Evolutionary conservation across 2,329 filamentous ascomycete genomes (phyloP), one percentile per base, ranked within the genome.

Genomic region (Bipolaris gigantea): DNA sequence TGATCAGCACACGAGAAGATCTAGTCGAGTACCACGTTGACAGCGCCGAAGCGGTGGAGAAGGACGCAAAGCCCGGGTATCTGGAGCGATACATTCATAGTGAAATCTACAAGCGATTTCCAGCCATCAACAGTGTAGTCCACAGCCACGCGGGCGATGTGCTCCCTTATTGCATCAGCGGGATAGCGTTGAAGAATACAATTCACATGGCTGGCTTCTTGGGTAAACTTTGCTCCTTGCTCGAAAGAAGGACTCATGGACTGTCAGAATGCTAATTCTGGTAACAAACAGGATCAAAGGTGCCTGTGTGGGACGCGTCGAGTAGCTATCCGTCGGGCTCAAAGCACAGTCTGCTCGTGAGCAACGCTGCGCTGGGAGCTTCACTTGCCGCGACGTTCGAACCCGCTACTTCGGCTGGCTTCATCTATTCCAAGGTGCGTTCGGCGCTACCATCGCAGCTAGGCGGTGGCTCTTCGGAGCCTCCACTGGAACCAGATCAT

Each of bases 51-150:
- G 57, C 67, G 5, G 69, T 75, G 0, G 72, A 75, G 53, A 73
- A 73, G 45, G 49, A 71, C 21, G 64, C 60, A 13, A 70, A 66
- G 43, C 59, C 58, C 0, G 71, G 71, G 7, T 80, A 76, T 50
- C 52, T 72, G 4, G 78, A 81, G 63, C 69, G 78, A 16, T 75
- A 72, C 60, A 78, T 80, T 46, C 78, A 81, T 63, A 71, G 70
- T 49, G 73, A 76, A 50, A 75, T 79, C 15, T 79, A 79, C 62
- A 79, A 78, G 62, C 68, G 69, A 38, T 80, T 77, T 60, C 72
- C 71, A 0, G 69, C 64, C 5, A 73, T 80, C 16, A 75, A 79
- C 38, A 69, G 71, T 41, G 76, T 80, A 2, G 70, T 80, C 1
- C 77, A 80, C 57, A 74, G 73, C 15, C 78, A 80, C 59, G 62